These are phyloP conservation scores for Eucalyptus polyanthemos DNA, from an alignment of 345 rosid species.

Conservation along the genomic window DNA sequence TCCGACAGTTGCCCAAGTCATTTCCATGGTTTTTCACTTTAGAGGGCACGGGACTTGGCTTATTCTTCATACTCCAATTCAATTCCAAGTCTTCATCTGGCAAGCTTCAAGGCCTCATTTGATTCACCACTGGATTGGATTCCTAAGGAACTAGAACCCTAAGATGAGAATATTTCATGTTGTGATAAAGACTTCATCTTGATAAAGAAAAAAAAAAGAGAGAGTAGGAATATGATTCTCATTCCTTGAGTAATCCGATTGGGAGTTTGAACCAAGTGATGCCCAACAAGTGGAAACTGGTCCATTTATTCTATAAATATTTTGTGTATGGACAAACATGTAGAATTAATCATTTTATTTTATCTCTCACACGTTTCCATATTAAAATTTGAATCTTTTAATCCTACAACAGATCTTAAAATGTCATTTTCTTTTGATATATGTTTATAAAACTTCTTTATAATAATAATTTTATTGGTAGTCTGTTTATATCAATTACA, in stretches of 20 bases:
- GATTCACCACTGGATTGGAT: background rate
- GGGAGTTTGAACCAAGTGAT: background rate
- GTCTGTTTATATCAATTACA: background rate
- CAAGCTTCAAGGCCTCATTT: background rate
- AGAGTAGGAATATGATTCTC: background rate
- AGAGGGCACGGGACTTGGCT: background rate
- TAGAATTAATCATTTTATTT: background rate
- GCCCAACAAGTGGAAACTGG: background rate
- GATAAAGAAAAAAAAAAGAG: rapidly evolving
- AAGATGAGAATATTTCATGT: background rate
- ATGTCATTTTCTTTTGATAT: background rate
- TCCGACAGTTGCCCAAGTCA: background rate
- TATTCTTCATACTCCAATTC: background rate
- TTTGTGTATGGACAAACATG: background rate
- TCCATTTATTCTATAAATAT: background rate
- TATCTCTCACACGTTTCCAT: background rate
- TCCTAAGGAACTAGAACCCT: background rate
- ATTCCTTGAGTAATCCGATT: background rate
- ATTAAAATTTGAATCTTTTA: background rate
- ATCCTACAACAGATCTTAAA: background rate
- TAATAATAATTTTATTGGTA: background rate
- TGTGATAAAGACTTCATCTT: background rate
- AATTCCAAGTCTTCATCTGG: background rate
- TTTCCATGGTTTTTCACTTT: background rate
- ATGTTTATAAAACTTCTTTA: background rate